Conservation (phyloP, 2,329 filamentous ascomycete genomes). For the Blastomyces gilchristii region DNA sequence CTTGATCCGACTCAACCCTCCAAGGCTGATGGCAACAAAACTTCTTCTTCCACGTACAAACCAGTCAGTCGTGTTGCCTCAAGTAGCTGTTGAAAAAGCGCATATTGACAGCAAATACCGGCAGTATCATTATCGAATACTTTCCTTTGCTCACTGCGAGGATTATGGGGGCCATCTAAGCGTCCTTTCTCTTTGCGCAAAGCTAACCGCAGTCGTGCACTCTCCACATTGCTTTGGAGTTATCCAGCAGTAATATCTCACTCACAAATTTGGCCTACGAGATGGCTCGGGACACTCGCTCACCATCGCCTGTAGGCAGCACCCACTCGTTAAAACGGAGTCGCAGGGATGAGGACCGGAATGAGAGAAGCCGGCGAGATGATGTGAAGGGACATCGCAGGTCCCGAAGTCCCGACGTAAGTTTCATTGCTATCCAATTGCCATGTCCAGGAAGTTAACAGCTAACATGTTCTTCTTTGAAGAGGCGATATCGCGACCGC, state of each 20-base stretch:
- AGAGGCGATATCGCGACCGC: constrained; percentile 44
- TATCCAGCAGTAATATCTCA: constrained; percentile 36
- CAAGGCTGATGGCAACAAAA: neutral
- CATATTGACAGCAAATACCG: neutral
- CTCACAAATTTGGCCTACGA: constrained; percentile 41
- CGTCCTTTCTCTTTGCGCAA: neutral
- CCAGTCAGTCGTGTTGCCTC: neutral
- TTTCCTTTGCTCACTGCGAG: neutral
- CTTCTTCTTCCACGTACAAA: neutral
- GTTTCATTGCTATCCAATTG: constrained; percentile 14
- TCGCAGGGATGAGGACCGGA: constrained; percentile 45
- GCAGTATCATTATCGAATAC: neutral
- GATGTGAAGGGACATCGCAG: constrained; percentile 39
- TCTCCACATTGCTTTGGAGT: neutral
- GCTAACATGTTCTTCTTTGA: constrained; percentile 21
- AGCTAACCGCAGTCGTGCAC: neutral
- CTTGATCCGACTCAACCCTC: neutral
- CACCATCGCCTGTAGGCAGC: constrained; percentile 90
- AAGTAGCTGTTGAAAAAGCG: neutral
- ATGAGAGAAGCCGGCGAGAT: constrained; percentile 43
- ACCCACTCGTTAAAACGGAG: constrained; percentile 59
- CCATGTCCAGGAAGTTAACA: constrained; percentile 3
- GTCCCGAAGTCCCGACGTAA: constrained; percentile 41
- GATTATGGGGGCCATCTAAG: neutral
- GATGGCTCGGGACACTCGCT: constrained; percentile 59